Evolutionary conservation across 2,329 filamentous ascomycete genomes (phyloP), one percentile per base, ranked within the genome.

Genomic region (Paecilomyces dactylethromorphus): DNA sequence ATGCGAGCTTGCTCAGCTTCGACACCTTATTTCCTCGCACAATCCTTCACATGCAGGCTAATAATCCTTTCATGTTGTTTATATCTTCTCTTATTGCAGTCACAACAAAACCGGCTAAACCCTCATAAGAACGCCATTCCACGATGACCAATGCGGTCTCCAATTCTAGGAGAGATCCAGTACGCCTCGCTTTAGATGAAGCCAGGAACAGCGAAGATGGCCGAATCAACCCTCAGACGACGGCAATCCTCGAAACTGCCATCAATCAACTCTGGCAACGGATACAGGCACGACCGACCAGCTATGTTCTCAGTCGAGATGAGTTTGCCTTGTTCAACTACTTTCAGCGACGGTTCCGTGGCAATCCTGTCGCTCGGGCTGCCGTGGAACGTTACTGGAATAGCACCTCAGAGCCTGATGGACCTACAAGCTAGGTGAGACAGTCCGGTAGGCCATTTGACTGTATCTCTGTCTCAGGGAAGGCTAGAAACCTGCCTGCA

Each of bases 261-360:
- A 77, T 91, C 55, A 69, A 76, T 1, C 78, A 83, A 62, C 84
- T 92, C 63, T 93, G 90, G 89, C 71, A 69, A 51, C 87, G 84
- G 65, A 82, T 95, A 58, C 76, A 86, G 66, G 78, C 79, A 3
- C 78, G 87, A 32, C 89, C 89, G 1, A 71, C 76, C 56, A 79
- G 79, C n/a, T 95, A 93, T 73, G 74, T 94, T 63, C 86, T 95
- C 78, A 85, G 80, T 33, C 80, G 82, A 62, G 86, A 91, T 73
- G 91, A 96, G 75, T 95, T 94, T 68, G 85, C 89, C 57, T 82
- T 95, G 60, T 92, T 95, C 84, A 95, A 94, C 78, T 93, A 88
- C 74, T 93, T 89, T 73, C 87, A 89, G 62, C 75, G 82, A 62
- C 83, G 87, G 10, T 91, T 88, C 69, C 72, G 77, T 31, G 83